Evolutionary conservation across 2,329 filamentous ascomycete species (phyloP).

Genomic region (Aspergillus sp.): DNA sequence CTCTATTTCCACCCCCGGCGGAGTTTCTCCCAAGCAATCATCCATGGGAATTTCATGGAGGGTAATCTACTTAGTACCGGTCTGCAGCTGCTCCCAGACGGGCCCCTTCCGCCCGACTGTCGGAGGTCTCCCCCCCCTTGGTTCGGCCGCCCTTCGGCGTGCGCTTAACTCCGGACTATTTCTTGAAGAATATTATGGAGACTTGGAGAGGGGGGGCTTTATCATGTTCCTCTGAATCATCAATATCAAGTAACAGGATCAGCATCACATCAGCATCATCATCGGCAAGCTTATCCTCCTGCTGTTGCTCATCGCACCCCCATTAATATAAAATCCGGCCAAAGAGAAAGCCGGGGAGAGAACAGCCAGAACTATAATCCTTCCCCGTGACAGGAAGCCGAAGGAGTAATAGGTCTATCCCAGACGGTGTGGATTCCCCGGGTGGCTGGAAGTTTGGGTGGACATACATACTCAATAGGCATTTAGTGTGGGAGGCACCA

Average conservation of each 20-base stretch:
- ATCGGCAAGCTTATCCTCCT: neutral
- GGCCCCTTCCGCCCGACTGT: constrained; percentile 3
- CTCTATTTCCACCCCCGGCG: neutral
- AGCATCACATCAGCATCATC: neutral
- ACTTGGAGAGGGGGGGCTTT: neutral
- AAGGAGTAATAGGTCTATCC: constrained; percentile 1
- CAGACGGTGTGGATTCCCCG: constrained; percentile 1
- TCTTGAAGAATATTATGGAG: constrained; percentile 7
- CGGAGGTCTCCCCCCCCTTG: neutral
- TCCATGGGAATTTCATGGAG: too few species aligned
- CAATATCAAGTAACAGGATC: neutral
- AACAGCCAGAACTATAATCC: neutral
- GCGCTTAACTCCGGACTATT: constrained; percentile 13
- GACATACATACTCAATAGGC: neutral
- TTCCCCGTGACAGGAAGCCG: neutral
- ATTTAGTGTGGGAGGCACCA: neutral
- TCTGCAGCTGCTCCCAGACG: neutral
- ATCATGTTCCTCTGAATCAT: neutral
- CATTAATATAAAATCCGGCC: neutral
- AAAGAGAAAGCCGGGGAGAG: neutral
- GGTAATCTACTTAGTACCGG: neutral
- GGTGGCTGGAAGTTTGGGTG: neutral
- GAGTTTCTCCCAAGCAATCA: neutral
- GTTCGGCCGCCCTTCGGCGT: constrained; percentile 8
- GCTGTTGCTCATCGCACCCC: neutral